Evolutionary conservation across 2,329 filamentous ascomycete genomes (phyloP).

Genomic region (Arthrobotrys conoides): DNA sequence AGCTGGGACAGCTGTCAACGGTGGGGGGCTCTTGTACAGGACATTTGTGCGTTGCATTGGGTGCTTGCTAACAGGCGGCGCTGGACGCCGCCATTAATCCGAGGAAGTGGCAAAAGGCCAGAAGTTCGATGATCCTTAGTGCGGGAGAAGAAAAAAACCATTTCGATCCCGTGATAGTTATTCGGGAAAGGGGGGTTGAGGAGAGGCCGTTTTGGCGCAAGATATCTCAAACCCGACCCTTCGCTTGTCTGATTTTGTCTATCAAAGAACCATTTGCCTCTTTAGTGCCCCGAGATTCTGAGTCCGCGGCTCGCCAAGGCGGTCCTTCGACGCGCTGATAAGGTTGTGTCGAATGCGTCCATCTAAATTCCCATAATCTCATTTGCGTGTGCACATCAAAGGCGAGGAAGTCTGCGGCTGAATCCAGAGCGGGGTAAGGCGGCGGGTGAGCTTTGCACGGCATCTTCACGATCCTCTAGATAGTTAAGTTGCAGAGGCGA

Average conservation of each 20-base stretch:
- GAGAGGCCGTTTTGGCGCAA: neutral
- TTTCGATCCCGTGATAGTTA: neutral
- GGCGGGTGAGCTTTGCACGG: slow-evolving; percentile 53
- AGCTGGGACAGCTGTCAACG: slow-evolving; percentile 25
- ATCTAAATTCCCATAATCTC: slow-evolving; percentile 53
- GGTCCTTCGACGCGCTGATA: slow-evolving; percentile 26
- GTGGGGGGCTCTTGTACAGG: slow-evolving; percentile 20
- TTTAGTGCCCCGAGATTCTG: slow-evolving; percentile 3
- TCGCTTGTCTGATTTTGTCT: slow-evolving; percentile 36
- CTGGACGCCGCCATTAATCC: slow-evolving; percentile 2
- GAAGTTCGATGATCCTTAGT: slow-evolving; percentile 30
- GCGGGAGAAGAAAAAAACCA: neutral
- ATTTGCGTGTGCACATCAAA: slow-evolving; percentile 47
- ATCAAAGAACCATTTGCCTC: slow-evolving; percentile 24
- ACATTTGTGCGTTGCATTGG: neutral
- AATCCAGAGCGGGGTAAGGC: slow-evolving; percentile 45
- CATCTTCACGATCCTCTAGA: slow-evolving; percentile 30
- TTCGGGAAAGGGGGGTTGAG: neutral
- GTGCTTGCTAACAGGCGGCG: neutral
- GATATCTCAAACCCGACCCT: slow-evolving; percentile 18
- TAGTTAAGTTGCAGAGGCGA: slow-evolving; percentile 6
- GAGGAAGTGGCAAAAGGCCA: slow-evolving; percentile 42
- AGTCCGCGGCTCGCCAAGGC: slow-evolving; percentile 31
- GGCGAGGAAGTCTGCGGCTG: slow-evolving; percentile 48
- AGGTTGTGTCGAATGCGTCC: slow-evolving; percentile 29